These are phyloP conservation scores for Russula compacta DNA, from an alignment of 768 basidiomycete genomes.

Conservation along the genomic window DNA sequence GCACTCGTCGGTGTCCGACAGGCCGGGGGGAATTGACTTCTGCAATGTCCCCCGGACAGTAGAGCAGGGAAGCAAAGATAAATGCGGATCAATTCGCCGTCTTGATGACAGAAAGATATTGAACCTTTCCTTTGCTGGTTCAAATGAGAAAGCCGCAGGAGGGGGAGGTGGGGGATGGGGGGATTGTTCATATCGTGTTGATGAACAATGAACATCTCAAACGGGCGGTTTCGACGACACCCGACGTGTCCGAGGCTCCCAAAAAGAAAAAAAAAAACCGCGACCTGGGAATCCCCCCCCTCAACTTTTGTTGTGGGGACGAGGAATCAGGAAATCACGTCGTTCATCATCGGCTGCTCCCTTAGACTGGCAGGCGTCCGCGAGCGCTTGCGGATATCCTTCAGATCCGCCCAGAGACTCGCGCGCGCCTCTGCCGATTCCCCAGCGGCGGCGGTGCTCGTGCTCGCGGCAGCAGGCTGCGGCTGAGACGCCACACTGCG, in stretches of 20 bases:
- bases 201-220: no score
- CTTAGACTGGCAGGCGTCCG: conserved; percentile 3
- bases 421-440: conserved; percentile 8
- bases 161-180: no score
- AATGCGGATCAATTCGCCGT: no score
- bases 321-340: neutral
- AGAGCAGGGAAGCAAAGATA: no score
- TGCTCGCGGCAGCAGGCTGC: no score
- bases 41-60: no score
- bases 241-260: neutral
- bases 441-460: neutral
- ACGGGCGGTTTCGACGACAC: neutral
- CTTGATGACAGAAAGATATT: neutral
- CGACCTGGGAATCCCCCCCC: neutral
- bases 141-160: neutral
- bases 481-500: conserved; percentile 22
- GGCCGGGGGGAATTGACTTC: no score
- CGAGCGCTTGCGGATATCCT: conserved; percentile 13
- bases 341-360: neutral
- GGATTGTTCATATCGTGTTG: no score
- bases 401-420: conserved; percentile 19
- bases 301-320: neutral
- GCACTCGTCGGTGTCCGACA: no score
- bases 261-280: neutral
- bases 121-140: neutral